Base-by-base conservation (phyloP, 1,139 yeast genomes). In the Kodamaea anthophila region DNA sequence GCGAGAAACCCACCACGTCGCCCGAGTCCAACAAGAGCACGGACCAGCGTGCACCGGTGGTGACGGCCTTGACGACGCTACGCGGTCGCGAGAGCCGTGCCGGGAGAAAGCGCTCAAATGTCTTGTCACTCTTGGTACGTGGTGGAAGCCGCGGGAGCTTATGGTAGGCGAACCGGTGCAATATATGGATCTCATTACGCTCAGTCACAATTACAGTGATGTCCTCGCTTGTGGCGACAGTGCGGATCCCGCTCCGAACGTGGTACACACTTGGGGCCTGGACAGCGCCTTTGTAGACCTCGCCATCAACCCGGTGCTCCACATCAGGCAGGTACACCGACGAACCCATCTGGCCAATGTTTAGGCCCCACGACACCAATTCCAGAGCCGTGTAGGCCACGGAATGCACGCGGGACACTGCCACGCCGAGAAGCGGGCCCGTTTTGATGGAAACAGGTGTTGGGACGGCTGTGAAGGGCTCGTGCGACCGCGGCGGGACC, bases 281-380 rank as follows among this genome's bases (percentile, higher is more conserved):
- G 2, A 58, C 31, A 20, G 52, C 44, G 5, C 74, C 74, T 42
- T 54, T 58, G 31, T 46, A 47, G 4, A 48, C 36, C 2, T 50
- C 45, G 26, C 55, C 57, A 18, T 52, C 51, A 3, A 58, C 35
- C 18, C 53, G 53, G 26, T 55, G 50, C 10, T 60, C 63, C 8
- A 49, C 32, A 16, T 46, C 45, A 3, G 29, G 31, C 8, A 41
- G 35, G 4, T 32, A 31, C 3, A 48, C 24, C 6, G 53, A 36
- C 26, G 74, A 64, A 1, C 94, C 94, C 78, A 88, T 77, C 49
- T 88, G 96, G 0, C 97, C 97, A 18, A 77, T 58, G 48, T 86
- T 84, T 18, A 81, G 57, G 1, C 97, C 97, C 94, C 95, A 86
- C 22, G 77, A 57, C 38, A 62, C 73, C 5, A 86, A 44, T 8